Percentiles rank a stretch among this genome's conserved stretches.
These are phyloP conservation scores for Verticillium alfalfae DNA, from an alignment of 2,329 filamentous ascomycete species.

Conservation along the genomic window DNA sequence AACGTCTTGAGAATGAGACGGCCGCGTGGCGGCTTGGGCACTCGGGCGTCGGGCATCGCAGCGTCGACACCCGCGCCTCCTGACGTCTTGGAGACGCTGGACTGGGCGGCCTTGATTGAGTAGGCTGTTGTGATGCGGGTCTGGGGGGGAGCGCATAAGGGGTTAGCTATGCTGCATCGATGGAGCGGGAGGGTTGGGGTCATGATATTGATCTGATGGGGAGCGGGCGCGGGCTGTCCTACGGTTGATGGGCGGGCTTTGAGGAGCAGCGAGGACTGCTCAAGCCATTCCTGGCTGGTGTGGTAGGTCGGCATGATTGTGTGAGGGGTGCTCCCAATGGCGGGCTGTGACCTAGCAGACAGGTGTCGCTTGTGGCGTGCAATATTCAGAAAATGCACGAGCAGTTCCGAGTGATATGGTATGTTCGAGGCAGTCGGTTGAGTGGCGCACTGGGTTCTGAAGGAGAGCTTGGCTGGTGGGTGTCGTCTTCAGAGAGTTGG, in stretches of 20 bases:
- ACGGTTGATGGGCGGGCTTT: constrained; percentile 82
- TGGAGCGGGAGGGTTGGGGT: not conserved
- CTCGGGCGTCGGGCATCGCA: constrained; percentile 16
- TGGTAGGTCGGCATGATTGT: constrained; percentile 69
- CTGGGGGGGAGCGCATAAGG: constrained; percentile 36
- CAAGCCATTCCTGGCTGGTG: constrained; percentile 86
- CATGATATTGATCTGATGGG: constrained; percentile 2
- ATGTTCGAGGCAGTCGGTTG: not conserved
- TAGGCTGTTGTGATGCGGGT: constrained; percentile 92
- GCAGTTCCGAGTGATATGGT: not conserved
- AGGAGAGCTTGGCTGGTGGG: not conserved
- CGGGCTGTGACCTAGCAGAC: not conserved
- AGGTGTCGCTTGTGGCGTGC: too few species aligned
- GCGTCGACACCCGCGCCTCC: constrained; percentile 21
- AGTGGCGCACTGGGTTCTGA: not conserved
- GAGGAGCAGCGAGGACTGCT: constrained; percentile 78
- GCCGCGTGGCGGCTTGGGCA: constrained; percentile 52
- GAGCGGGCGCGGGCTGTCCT: constrained; percentile 16
- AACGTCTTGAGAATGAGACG: constrained; percentile 83
- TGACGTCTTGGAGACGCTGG: constrained; percentile 18
- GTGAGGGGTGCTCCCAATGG: not conserved
- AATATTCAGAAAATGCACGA: too few species aligned
- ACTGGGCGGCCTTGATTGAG: constrained; percentile 53
- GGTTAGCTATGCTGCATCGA: not conserved
- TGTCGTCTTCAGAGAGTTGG: not conserved